Percentiles rank a stretch among this genome's conserved stretches.
Conservation (phyloP, 805 yeast species). For the Kregervanrija delftensis region DNA sequence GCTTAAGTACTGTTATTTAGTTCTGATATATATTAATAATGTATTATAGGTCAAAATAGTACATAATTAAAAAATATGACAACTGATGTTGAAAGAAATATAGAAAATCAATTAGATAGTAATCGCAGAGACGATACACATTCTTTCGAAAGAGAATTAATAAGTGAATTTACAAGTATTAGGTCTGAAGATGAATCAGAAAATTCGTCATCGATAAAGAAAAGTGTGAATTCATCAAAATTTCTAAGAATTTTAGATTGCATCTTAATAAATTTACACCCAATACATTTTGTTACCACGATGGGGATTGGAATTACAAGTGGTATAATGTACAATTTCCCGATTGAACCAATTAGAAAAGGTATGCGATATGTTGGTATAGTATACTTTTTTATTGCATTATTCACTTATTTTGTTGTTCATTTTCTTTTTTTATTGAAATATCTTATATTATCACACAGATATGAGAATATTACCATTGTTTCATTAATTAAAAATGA, state of each 20-base stretch:
- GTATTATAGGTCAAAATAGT: too few species aligned
- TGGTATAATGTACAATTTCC: conserved; percentile 53
- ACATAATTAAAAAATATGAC: too few species aligned
- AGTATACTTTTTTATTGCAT: conserved; percentile 56
- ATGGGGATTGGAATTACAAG: conserved; percentile 85
- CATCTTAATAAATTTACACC: conserved; percentile 31
- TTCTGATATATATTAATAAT: too few species aligned
- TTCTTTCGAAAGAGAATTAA: too few species aligned
- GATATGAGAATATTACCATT: conserved; percentile 13
- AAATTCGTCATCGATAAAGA: too few species aligned
- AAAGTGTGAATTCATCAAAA: not conserved
- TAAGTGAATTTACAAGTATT: too few species aligned
- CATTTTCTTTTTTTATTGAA: conserved; percentile 34
- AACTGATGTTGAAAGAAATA: too few species aligned
- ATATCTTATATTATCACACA: conserved; percentile 31
- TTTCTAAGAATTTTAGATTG: conserved; percentile 6
- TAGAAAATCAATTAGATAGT: too few species aligned
- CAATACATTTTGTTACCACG: conserved; percentile 62
- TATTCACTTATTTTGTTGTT: conserved; percentile 38
- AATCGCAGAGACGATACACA: too few species aligned
- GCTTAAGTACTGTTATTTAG: too few species aligned
- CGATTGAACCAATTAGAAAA: conserved; percentile 41
- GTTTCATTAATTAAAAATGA: conserved; percentile 33
- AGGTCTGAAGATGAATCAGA: too few species aligned
- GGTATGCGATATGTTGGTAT: conserved; percentile 38